Evolutionary conservation across 495 filamentous ascomycete species (phyloP), one percentile per base, ranked within the genome.

Genomic region (Penicillium steckii): DNA sequence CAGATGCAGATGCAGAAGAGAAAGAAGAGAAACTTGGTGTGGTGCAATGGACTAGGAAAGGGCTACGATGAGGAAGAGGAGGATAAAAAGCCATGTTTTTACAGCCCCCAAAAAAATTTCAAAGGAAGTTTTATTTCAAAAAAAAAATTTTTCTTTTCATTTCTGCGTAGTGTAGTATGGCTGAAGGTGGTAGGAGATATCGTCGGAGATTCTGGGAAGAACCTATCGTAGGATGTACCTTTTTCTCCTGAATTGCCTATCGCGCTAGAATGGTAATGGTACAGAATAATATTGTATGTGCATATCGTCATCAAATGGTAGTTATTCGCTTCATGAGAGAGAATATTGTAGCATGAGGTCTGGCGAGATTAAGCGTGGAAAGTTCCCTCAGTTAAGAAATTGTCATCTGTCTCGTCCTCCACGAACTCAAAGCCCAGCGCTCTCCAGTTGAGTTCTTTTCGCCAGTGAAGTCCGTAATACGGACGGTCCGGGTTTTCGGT

Each of bases 361-460:
- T 29, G 27, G 27, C 6, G 27, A 4, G 18, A 38, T 19, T 38
- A 64, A 46, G 61, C 61, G 46, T 64, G 47, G 35, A 64, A 64
- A 13, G 13, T 22, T 48, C 29, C 29, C 29, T 25, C n/a, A 1
- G 26, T 5, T n/a, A 25, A 22, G 1, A 33, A 25, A 15, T 50
- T 49, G 25, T 24, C 40, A 9, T 46, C 30, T 1, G 8, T 22
- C 21, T 57, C 51, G 6, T 68, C 64, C n/a, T 74, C 68, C 1
- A 76, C 74, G 77, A 85, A 95, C 61, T 95, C 85, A 82, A 91
- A 98, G 13, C 85, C 87, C 45, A 96, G 67, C 52, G 91, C 78
- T 50, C 88, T 88, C 95, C 95, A 97, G 69, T 98, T 98, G 53
- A 97, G 72, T 70, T 97, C 91, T 46, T 86, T 85, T 22, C 92